Percentiles rank a stretch among this genome's conserved stretches.
phyloP scores from a whole-genome alignment of 1,139 yeast genomes.

The Scheffersomyces cryptocercus region DNA sequence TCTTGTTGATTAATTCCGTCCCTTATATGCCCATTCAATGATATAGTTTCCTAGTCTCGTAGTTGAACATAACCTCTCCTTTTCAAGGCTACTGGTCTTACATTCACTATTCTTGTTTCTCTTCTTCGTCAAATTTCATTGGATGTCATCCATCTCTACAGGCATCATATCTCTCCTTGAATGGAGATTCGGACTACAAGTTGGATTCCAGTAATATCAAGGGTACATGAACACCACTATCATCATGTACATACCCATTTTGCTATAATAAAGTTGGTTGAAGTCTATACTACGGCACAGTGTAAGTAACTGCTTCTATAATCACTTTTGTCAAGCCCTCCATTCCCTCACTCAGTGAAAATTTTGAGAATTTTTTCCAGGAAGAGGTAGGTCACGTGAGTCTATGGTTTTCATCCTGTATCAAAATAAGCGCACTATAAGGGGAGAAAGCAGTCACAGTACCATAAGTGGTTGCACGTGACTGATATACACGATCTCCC shows the following conservation, averaged over 20 bases:
- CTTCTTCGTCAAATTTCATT: too few species aligned
- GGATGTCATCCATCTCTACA: too few species aligned
- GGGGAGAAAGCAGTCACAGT: slow-evolving; percentile 11
- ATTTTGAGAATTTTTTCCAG: slow-evolving; percentile 1
- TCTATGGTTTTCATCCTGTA: background rate
- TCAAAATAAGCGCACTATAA: background rate
- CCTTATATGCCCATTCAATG: too few species aligned
- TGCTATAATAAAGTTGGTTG: slow-evolving; percentile 12
- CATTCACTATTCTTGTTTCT: too few species aligned
- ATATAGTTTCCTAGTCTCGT: too few species aligned
- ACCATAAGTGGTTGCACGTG: slow-evolving; percentile 3
- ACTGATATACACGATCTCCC: background rate
- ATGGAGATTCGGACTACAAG: too few species aligned
- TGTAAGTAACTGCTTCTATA: too few species aligned
- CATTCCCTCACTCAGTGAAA: slow-evolving; percentile 1
- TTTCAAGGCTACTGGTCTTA: too few species aligned
- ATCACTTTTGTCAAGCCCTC: background rate
- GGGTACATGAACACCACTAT: background rate
- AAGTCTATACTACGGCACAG: background rate
- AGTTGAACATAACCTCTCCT: too few species aligned
- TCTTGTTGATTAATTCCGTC: too few species aligned
- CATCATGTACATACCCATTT: slow-evolving; percentile 17
- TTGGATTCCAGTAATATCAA: background rate
- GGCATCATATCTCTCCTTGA: too few species aligned
- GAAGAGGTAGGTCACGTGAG: slow-evolving; percentile 2